Evolutionary conservation across 2,329 filamentous ascomycete species (phyloP), one percentile per base, ranked within the genome.

Genomic region (Fusarium nurragi): DNA sequence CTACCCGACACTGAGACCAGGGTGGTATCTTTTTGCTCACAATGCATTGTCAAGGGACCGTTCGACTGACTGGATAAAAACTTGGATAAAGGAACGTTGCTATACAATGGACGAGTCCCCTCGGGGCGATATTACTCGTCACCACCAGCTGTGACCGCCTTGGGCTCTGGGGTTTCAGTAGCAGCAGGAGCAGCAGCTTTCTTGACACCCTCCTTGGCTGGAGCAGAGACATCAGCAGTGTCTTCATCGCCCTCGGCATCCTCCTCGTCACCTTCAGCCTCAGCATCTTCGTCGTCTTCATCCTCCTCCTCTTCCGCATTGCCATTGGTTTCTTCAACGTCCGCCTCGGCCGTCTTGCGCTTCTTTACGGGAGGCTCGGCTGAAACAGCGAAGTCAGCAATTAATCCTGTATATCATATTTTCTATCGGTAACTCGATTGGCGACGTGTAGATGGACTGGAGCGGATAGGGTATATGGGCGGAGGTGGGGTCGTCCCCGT

Each of bases 331-430:
- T 71, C 72, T 43, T 73, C 72, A 19, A 61, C 72, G 21, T 73
- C 68, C 23, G 73, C 73, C 22, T 75, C 69, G 54, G 68, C 74
- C 23, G 80, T 83, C 79, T 83, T 85, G 69, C 78, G 79, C 76
- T 83, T 84, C 78, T 85, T 85, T 54, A 79, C 79, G 34, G 83
- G 83, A 50, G 64, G 64, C 46, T 67, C 64, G 46, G 25, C 64
- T 66, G 21, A 8, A 22, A 43, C 9, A 3, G 28, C 9, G 21
- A 14, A 1, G 34, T 66, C 25, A 66, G 63, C 19, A 25, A 41
- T 40, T 32, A 18, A 11, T 23, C 23, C 39, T 16, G 2, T n/a
- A 19, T 16, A 18, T 19, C 11, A 36, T 2, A 4, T 21, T 13
- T 23, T 2, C n/a, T 12, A 6, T 12, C 0, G 14, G 21, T 25